Conservation (phyloP, 106 monocot genomes). For the Chionographis japonica region DNA sequence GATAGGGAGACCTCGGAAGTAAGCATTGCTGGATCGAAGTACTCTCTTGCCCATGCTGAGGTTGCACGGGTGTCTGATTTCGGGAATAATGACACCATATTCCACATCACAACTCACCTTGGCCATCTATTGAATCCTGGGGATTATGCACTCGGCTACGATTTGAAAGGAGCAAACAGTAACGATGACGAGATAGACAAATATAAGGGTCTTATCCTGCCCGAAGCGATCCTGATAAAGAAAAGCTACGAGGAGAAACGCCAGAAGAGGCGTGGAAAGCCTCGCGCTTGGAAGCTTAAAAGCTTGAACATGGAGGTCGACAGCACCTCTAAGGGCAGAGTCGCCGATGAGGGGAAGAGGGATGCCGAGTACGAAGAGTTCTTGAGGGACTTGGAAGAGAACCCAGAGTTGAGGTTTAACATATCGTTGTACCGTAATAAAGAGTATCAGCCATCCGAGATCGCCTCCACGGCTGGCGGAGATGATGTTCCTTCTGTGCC, state of each 20-base stretch:
- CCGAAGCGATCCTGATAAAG: slow-evolving; percentile 67
- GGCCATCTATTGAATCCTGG: slow-evolving; percentile 74
- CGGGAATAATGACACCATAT: slow-evolving; percentile 55
- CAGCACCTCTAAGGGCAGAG: slow-evolving; percentile 17
- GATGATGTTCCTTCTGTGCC: slow-evolving; percentile 54
- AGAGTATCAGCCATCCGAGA: slow-evolving; percentile 58
- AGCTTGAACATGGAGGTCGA: slow-evolving; percentile 66
- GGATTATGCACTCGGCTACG: slow-evolving; percentile 79
- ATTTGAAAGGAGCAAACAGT: slow-evolving; percentile 63
- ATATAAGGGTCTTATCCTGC: slow-evolving; percentile 47
- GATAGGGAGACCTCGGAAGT: slow-evolving; percentile 35
- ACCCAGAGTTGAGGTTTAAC: slow-evolving; percentile 64
- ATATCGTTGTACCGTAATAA: slow-evolving; percentile 70
- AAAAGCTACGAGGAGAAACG: slow-evolving; percentile 82
- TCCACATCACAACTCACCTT: slow-evolving; percentile 64
- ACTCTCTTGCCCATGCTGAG: slow-evolving; percentile 47
- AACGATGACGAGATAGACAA: slow-evolving; percentile 69
- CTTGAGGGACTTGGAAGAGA: slow-evolving; percentile 69
- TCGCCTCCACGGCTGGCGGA: slow-evolving; percentile 51
- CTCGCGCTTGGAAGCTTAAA: slow-evolving; percentile 76
- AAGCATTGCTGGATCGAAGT: slow-evolving; percentile 44
- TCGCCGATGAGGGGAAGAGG: slow-evolving; percentile 58
- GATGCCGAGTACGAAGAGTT: slow-evolving; percentile 68
- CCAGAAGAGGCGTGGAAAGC: slow-evolving; percentile 34
- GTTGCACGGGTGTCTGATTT: slow-evolving; percentile 81